Percentiles rank a stretch among this genome's conserved stretches.
These are phyloP conservation scores for Fusarium sp. DNA, from an alignment of 2,329 filamentous ascomycete species.

Conservation along the genomic window DNA sequence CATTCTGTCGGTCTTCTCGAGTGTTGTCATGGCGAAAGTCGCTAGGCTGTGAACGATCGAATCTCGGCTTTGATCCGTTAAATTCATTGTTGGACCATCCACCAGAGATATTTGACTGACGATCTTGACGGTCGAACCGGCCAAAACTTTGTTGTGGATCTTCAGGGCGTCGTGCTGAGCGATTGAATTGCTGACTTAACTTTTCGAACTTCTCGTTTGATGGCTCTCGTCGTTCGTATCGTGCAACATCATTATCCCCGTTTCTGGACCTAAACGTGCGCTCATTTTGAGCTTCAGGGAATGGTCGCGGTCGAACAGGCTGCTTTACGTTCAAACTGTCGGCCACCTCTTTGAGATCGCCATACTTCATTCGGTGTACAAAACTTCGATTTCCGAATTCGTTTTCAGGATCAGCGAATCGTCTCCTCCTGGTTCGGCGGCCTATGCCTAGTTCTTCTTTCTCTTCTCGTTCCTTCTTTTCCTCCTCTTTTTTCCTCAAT, in stretches of 20 bases:
- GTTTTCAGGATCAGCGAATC: constrained; percentile 61
- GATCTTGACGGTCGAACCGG: background rate
- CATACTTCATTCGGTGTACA: constrained; percentile 63
- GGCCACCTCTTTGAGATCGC: constrained; percentile 45
- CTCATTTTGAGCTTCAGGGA: constrained; percentile 21
- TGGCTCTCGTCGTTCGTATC: background rate
- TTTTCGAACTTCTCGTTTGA: background rate
- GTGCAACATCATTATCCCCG: background rate
- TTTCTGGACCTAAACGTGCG: background rate
- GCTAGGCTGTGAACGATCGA: constrained; percentile 4
- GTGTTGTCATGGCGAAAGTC: constrained; percentile 11
- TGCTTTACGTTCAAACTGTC: constrained; percentile 39
- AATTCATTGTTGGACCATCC: background rate
- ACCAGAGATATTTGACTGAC: constrained; percentile 1
- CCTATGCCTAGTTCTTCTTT: constrained; percentile 47
- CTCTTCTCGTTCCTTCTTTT: constrained; percentile 49
- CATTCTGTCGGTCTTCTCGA: constrained; percentile 16
- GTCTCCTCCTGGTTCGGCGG: constrained; percentile 57
- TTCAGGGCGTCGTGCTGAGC: background rate
- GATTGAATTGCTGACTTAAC: background rate
- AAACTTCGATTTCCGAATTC: constrained; percentile 64
- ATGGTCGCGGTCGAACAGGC: constrained; percentile 39
- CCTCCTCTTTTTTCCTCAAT: constrained; percentile 54
- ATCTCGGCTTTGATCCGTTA: constrained; percentile 10
- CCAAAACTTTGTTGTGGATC: background rate